Percentiles rank a stretch among this genome's conserved stretches.
phyloP scores from a whole-genome alignment of 345 rosid genomes.

The Aethionema arabicum region DNA sequence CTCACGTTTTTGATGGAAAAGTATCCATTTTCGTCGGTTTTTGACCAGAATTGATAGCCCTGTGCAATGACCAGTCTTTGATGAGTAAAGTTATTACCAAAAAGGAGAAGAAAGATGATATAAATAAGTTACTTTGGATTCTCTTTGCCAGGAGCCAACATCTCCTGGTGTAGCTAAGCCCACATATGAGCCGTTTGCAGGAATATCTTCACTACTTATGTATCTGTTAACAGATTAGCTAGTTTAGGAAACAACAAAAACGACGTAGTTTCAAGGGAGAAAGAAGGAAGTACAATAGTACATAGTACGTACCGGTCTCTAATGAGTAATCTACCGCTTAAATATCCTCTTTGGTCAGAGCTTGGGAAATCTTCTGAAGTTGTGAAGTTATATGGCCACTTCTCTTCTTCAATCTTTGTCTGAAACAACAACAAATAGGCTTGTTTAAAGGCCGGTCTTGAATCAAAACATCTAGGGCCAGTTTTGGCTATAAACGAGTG shows the following conservation, averaged over 20 bases:
- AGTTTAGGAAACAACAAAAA: neutral
- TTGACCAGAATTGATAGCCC: slow-evolving; percentile 93
- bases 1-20: slow-evolving; percentile 53
- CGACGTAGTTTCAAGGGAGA: neutral
- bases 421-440: slow-evolving; percentile 33
- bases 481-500: no score
- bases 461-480: no score
- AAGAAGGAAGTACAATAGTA: no score
- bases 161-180: slow-evolving; percentile 89
- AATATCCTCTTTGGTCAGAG: slow-evolving; percentile 57
- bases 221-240: slow-evolving; percentile 42
- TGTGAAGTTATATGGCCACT: slow-evolving; percentile 87
- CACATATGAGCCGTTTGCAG: slow-evolving; percentile 63
- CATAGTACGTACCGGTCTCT: slow-evolving; percentile 52
- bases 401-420: slow-evolving; percentile 56
- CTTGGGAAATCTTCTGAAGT: slow-evolving; percentile 64
- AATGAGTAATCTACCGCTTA: slow-evolving; percentile 64
- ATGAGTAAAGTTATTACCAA: neutral
- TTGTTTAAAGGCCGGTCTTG: neutral
- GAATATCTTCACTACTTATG: slow-evolving; percentile 32
- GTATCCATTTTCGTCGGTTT: slow-evolving; percentile 54
- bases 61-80: slow-evolving; percentile 20
- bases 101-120: neutral
- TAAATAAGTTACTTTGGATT: slow-evolving; percentile 59
- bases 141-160: slow-evolving; percentile 89